Base-by-base conservation (phyloP, 352 stramenopile genomes). In the Pythium monospermum region DNA sequence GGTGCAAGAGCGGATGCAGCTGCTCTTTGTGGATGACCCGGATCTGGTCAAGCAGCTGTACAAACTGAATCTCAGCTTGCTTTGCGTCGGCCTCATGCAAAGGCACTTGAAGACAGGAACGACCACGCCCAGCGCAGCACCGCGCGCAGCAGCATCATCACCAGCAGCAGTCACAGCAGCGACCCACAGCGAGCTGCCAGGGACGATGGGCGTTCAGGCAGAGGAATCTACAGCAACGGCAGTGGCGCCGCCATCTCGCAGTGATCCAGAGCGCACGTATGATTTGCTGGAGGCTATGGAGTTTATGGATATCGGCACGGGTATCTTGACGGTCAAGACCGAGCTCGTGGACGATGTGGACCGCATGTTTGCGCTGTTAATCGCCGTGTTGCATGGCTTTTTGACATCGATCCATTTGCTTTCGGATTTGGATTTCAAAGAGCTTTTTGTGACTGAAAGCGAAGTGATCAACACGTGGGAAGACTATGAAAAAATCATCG, bases 231-330 rank as follows among this genome's bases (percentile, higher is more conserved):
- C n/a, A n/a, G n/a, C n/a, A n/a, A n/a, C n/a, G n/a, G n/a, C n/a
- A n/a, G n/a, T n/a, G n/a, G n/a, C n/a, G n/a, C n/a, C n/a, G n/a
- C n/a, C n/a, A n/a, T n/a, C n/a, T n/a, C n/a, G n/a, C n/a, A n/a
- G n/a, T n/a, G n/a, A n/a, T n/a, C n/a, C 11, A 2, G 82, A 93
- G 47, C 83, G 84, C 39, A 85, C 79, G 23, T 93, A 91, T 43
- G 83, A 91, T 56, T 64, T 93, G 43, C 72, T 93, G 27, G 83
- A 93, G 61, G 83, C 79, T 12, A 93, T 93, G 83, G 83, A 93
- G 58, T 93, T 93, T 45, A 91, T 93, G 83, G 79, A 93, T 59
- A 83, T 93, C 43, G 74, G 76, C 49, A 93, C 83, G 35, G 78
- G 78, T 30, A 90, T 93, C 57, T 46, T 93, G 44, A 93, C 83